These are phyloP conservation scores for Aspergillus spinulosporus DNA, from an alignment of 2,329 filamentous ascomycete species.

Conservation along the genomic window DNA sequence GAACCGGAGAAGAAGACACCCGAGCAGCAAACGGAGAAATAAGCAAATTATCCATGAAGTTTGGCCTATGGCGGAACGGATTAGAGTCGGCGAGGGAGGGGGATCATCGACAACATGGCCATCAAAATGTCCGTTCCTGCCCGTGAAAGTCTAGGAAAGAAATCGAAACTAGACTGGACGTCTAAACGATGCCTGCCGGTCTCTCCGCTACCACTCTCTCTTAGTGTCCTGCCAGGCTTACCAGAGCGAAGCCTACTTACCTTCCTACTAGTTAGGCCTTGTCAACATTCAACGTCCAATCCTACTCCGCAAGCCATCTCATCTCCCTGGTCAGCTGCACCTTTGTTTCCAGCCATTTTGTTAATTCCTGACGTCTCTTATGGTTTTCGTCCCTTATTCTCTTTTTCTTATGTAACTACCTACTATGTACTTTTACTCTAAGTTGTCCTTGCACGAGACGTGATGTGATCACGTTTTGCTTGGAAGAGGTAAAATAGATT, in stretches of 20 bases:
- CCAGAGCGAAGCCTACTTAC: not conserved
- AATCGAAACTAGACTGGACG: too few species aligned
- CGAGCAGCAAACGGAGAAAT: slow-evolving; percentile 22
- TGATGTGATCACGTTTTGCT: not conserved
- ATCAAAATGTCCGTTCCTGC: too few species aligned
- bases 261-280: not conserved
- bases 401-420: slow-evolving; percentile 9
- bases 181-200: too few species aligned
- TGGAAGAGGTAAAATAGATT: slow-evolving; percentile 15
- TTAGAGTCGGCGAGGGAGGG: too few species aligned
- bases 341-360: not conserved
- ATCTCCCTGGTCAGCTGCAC: not conserved
- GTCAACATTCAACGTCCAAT: not conserved
- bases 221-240: not conserved
- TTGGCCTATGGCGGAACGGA: too few species aligned
- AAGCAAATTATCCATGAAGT: slow-evolving; percentile 1
- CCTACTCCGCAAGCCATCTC: not conserved
- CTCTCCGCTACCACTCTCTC: not conserved
- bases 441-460: not conserved
- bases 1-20: slow-evolving; percentile 26
- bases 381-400: too few species aligned
- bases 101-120: too few species aligned
- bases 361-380: slow-evolving; percentile 1
- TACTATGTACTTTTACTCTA: slow-evolving; percentile 15
- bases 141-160: not conserved